A percentile compares a stretch with the other conserved stretches of the same genome.
These are phyloP conservation scores for Penicillium atrosanguineum DNA, from an alignment of 495 filamentous ascomycete genomes.

Conservation along the genomic window DNA sequence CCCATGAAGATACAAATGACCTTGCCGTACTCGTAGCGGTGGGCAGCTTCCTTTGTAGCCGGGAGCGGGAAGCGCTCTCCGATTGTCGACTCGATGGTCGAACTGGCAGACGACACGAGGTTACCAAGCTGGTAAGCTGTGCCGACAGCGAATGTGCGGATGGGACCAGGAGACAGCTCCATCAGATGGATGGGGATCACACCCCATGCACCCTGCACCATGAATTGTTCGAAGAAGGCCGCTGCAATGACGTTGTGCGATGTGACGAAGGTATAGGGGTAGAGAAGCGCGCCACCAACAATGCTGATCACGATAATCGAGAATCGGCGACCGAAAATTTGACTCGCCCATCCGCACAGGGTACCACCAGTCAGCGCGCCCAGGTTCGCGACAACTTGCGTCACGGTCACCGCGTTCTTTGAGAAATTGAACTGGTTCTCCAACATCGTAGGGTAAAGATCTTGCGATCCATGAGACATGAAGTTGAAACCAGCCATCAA, in stretches of 20 bases:
- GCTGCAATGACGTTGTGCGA: constrained; percentile 65
- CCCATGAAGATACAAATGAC: constrained; percentile 95
- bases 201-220: constrained; percentile 84
- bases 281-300: constrained; percentile 73
- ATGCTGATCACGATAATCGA: constrained; percentile 75
- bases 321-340: constrained; percentile 80
- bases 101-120: constrained; percentile 72
- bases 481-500: constrained; percentile 93
- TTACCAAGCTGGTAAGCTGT: constrained; percentile 86
- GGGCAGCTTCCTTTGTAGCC: constrained; percentile 37
- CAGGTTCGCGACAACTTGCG: constrained; percentile 81
- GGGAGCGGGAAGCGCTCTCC: constrained; percentile 78
- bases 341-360: constrained; percentile 70
- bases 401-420: constrained; percentile 70
- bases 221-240: constrained; percentile 92
- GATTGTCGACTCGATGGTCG: constrained; percentile 81
- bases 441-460: constrained; percentile 86
- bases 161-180: constrained; percentile 78
- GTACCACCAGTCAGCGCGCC: constrained; percentile 80
- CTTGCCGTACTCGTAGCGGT: constrained; percentile 78
- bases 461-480: constrained; percentile 91
- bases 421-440: constrained; percentile 73
- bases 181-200: constrained; percentile 84
- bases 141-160: constrained; percentile 82
- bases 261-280: constrained; percentile 74